These are phyloP conservation scores for Phytophthora citricola DNA, from an alignment of 352 stramenopile species.

Conservation along the genomic window DNA sequence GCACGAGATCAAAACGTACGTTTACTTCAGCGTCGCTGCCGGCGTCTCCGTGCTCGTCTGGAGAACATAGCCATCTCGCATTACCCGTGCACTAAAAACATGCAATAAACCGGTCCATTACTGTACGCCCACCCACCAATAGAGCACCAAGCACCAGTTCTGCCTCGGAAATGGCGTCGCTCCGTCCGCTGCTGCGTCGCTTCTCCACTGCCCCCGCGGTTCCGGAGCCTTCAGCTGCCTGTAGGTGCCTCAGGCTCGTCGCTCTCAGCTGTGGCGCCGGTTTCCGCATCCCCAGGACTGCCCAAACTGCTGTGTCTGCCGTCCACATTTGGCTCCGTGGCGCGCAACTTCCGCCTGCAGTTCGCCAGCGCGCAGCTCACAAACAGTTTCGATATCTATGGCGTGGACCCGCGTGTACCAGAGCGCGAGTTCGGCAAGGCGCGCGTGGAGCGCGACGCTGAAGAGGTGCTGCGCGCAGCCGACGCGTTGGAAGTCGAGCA, in stretches of 20 bases:
- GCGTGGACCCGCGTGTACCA: constrained; percentile 65
- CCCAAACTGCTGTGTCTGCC: constrained; percentile 71
- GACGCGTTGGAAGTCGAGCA: constrained; percentile 67
- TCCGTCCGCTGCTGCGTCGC: constrained; percentile 27
- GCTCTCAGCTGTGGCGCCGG: constrained; percentile 54
- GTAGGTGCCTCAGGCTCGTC: constrained; percentile 40
- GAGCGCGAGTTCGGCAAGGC: constrained; percentile 54
- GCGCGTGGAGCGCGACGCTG: constrained; percentile 74
- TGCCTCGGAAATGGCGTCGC: constrained; percentile 4
- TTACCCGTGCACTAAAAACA: constrained; percentile 1
- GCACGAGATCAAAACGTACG: constrained; percentile 96
- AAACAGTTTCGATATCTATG: constrained; percentile 64
- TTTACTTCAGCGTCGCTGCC: constrained; percentile 94
- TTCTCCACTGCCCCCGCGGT: constrained; percentile 23
- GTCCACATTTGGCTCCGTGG: constrained; percentile 66
- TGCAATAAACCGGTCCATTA: constrained; percentile 19
- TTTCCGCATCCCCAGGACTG: constrained; percentile 11
- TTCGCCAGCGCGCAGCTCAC: constrained; percentile 50
- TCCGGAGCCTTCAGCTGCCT: constrained; percentile 46
- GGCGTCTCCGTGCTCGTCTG: constrained; percentile 94
- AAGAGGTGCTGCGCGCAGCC: constrained; percentile 70
- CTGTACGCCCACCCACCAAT: constrained; percentile 14
- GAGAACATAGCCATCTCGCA: constrained; percentile 60
- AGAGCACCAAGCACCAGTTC: background rate
- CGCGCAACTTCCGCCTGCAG: constrained; percentile 69